These are phyloP conservation scores for Wickerhamiella musiphila DNA, from an alignment of 805 yeast genomes.

Conservation along the genomic window DNA sequence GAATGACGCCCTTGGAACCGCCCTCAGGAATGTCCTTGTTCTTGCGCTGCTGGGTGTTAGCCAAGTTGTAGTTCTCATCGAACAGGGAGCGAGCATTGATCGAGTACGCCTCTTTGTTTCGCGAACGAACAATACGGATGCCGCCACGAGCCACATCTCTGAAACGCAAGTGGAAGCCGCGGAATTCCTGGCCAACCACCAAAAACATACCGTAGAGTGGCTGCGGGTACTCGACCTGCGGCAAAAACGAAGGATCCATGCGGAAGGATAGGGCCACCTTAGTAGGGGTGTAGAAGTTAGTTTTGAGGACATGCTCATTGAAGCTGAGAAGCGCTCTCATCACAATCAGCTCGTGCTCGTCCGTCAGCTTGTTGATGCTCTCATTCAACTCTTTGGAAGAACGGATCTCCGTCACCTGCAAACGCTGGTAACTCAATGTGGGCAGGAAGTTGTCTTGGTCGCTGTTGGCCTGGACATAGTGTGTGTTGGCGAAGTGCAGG, in stretches of 20 bases:
- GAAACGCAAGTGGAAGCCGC: conserved; percentile 94
- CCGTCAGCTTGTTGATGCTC: conserved; percentile 41
- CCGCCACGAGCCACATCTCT: conserved; percentile 98
- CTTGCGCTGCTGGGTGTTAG: conserved; percentile 89
- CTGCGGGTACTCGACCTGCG: conserved; percentile 74
- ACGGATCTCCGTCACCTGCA: conserved; percentile 29
- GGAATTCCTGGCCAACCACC: conserved; percentile 87
- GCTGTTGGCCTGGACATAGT: conserved; percentile 44
- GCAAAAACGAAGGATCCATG: conserved; percentile 72
- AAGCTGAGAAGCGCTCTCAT: conserved; percentile 67
- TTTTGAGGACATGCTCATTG: conserved; percentile 75
- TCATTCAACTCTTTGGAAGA: conserved; percentile 38
- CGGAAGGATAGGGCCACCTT: conserved; percentile 92
- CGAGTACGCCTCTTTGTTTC: conserved; percentile 69
- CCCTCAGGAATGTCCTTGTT: conserved; percentile 99
- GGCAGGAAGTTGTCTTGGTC: conserved; percentile 22
- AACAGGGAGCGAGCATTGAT: conserved; percentile 74
- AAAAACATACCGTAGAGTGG: conserved; percentile 89
- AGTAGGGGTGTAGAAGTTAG: conserved; percentile 84
- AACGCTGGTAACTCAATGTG: conserved; percentile 74
- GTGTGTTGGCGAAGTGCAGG: conserved; percentile 80
- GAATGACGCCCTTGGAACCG: conserved; percentile 93
- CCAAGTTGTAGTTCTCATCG: conserved; percentile 92
- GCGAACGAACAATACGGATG: conserved; percentile 80
- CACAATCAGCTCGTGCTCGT: conserved; percentile 65